Evolutionary conservation across 75 land plant species (phyloP), one percentile per base, ranked within the genome.

Genomic region (Larix kaempferi): DNA sequence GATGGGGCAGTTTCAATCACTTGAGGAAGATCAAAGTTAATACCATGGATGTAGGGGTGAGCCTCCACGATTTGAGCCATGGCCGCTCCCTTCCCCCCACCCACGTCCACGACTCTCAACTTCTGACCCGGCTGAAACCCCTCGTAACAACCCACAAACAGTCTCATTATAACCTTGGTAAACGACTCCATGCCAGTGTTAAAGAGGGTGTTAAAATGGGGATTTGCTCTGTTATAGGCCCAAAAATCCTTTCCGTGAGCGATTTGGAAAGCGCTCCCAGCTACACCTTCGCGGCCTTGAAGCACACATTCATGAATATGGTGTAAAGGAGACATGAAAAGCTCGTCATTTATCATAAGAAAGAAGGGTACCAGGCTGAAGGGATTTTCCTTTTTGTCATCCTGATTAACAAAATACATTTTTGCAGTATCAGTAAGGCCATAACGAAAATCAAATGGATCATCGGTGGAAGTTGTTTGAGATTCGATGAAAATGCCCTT

Each of bases 11-110:
- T 44, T 44, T 44, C 49, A 44, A 44, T 44, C 0, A 63, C 66
- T 25, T 29, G 78, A 16, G 81, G 78, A 76, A 80, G 65, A 75
- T 80, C 78, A 59, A 75, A 80, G 78, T 74, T 59, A 56, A 80
- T 61, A 26, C 81, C 81, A 4, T 49, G 59, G 56, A 80, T 80
- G 66, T 80, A n/a, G 0, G 78, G 82, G 33, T 76, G 52, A 10
- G 33, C 59, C 69, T 11, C 25, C 23, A 80, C 57, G 35, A 80
- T 66, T 19, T 6, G 10, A 1, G 44, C 71, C 6, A 66, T 6
- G 21, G 71, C 71, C 5, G n/a, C 7, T 74, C 82, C 79, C 1
- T 21, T 17, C 0, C 78, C 59, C 0, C 79, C 82, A 4, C 79
- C 82, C 3, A 80, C 82, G 49, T 80, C 79, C 12, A 80, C 80